A percentile compares a stretch with the other conserved stretches of the same genome.
Conservation (phyloP, 2,329 filamentous ascomycete species). For the Colletotrichum sp. region DNA sequence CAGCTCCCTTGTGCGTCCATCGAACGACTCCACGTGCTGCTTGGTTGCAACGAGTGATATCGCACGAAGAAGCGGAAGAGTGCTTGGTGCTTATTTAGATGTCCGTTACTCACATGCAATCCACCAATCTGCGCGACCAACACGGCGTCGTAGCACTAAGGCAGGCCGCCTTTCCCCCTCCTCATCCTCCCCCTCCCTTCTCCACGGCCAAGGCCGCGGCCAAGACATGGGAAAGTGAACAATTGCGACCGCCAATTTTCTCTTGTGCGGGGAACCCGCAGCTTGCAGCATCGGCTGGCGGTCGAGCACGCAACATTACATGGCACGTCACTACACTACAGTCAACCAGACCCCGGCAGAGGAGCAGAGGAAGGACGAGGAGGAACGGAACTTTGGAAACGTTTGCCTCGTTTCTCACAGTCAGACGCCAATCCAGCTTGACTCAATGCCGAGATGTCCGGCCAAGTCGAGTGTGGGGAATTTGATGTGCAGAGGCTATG, state of each 20-base stretch:
- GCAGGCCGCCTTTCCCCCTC: not conserved
- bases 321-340: not conserved
- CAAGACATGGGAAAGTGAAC: slow-evolving; percentile 13
- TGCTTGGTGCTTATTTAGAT: slow-evolving; percentile 10
- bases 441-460: slow-evolving; percentile 16
- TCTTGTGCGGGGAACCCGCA: not conserved
- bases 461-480: not conserved
- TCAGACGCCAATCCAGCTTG: not conserved
- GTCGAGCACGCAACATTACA: slow-evolving; percentile 11
- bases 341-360: not conserved
- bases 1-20: not conserved
- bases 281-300: not conserved
- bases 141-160: not conserved
- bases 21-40: slow-evolving; percentile 10
- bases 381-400: slow-evolving; percentile 4
- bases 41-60: not conserved
- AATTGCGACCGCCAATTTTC: not conserved
- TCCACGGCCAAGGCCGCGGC: not conserved
- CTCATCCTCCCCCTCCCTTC: not conserved
- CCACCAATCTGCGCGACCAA: not conserved
- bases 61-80: not conserved
- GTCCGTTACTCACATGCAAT: slow-evolving; percentile 1
- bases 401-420: not conserved
- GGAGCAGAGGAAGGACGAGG: not conserved
- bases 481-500: slow-evolving; percentile 9